Conservation (phyloP, 176 grass and related monocot genomes). For the Lolium multiflorum region DNA sequence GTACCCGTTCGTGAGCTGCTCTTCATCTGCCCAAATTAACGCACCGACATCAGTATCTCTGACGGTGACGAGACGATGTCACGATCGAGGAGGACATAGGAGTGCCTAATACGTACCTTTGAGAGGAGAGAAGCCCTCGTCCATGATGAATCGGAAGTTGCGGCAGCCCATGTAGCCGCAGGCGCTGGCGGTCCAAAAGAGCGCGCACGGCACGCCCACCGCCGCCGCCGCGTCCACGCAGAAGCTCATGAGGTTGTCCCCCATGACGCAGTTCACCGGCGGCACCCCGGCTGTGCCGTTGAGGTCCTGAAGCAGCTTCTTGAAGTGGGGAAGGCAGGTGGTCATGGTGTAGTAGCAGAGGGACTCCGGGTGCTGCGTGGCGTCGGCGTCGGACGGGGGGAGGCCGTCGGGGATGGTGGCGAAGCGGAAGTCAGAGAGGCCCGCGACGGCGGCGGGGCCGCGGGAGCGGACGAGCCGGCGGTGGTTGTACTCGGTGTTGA, state of each 20-base stretch:
- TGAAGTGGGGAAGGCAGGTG: constrained; percentile 47
- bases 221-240: constrained; percentile 42
- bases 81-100: no score
- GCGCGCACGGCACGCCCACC: constrained; percentile 35
- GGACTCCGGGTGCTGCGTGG: constrained; percentile 30
- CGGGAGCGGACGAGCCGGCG: constrained; percentile 5
- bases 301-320: constrained; percentile 10
- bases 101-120: no score
- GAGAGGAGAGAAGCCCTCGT: not conserved
- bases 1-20: no score
- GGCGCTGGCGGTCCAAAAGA: constrained; percentile 57
- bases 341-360: constrained; percentile 43
- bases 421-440: no score
- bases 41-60: no score
- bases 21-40: no score
- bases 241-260: constrained; percentile 51
- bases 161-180: constrained; percentile 59
- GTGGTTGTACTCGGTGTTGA: constrained; percentile 71
- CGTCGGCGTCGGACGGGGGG: constrained; percentile 35
- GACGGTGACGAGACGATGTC: no score
- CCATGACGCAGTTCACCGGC: constrained; percentile 47
- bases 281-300: not conserved
- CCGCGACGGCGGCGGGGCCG: not conserved
- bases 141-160: constrained; percentile 23
- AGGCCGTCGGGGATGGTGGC: no score